Conservation (phyloP, 768 basidiomycete species). For the Termitomyces sp. region DNA sequence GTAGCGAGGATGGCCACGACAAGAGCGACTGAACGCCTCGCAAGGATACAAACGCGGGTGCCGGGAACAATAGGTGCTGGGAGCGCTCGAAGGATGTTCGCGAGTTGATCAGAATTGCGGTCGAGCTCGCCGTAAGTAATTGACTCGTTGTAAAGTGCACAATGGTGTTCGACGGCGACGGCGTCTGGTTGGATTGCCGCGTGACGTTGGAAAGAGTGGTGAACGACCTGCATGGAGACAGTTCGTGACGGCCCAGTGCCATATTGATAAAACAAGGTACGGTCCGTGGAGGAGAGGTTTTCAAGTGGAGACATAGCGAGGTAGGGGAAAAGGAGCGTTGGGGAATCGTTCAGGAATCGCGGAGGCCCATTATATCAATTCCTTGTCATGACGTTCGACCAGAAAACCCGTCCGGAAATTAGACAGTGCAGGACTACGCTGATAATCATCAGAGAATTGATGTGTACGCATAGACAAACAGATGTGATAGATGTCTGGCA, state of each 20-base stretch:
- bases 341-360: not conserved
- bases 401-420: too few relatives aligned
- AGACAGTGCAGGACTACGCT: too few relatives aligned
- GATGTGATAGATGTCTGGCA: too few relatives aligned
- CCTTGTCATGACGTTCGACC: not conserved
- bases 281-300: conserved; percentile 29
- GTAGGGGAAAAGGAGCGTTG: not conserved
- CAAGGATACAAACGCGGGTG: conserved; percentile 49
- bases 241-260: conserved; percentile 35
- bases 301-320: conserved; percentile 6
- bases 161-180: conserved; percentile 46
- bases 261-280: conserved; percentile 37
- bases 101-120: conserved; percentile 39
- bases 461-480: too few relatives aligned
- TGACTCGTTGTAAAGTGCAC: conserved; percentile 20
- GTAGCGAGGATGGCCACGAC: conserved; percentile 48
- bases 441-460: too few relatives aligned
- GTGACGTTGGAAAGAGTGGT: conserved; percentile 50
- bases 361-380: conserved; percentile 1
- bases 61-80: conserved; percentile 36
- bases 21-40: conserved; percentile 49
- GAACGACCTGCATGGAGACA: conserved; percentile 42
- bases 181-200: conserved; percentile 34
- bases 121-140: conserved; percentile 52
- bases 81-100: conserved; percentile 33